A percentile compares a stretch with the other conserved stretches of the same genome.
These are phyloP conservation scores for Eurotiales sp. DNA, from an alignment of 2,329 filamentous ascomycete species.

Conservation along the genomic window DNA sequence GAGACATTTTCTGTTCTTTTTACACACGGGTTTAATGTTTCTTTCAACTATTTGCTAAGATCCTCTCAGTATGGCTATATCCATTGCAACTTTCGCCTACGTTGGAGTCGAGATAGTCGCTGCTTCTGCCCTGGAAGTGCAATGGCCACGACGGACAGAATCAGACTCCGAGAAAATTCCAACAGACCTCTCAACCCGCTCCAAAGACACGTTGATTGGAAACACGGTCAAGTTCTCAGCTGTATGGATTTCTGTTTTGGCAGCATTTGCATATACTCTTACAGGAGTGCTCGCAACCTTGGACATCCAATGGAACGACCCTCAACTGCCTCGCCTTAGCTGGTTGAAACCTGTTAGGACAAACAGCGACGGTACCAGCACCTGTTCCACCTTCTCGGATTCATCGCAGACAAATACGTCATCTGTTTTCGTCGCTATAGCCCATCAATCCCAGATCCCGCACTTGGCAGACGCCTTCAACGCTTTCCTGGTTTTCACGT, in stretches of 20 bases:
- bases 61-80: constrained; percentile 24
- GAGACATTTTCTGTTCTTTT: constrained; percentile 3
- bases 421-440: constrained; percentile 25
- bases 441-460: constrained; percentile 18
- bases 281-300: constrained; percentile 23
- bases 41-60: background rate
- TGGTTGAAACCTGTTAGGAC: constrained; percentile 15
- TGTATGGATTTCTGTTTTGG: constrained; percentile 28
- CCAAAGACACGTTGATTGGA: constrained; percentile 10
- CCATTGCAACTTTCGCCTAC: constrained; percentile 29
- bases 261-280: constrained; percentile 24
- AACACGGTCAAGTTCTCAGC: constrained; percentile 26
- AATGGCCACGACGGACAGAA: constrained; percentile 12
- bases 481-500: constrained; percentile 27
- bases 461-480: constrained; percentile 25
- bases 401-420: constrained; percentile 5
- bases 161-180: constrained; percentile 10
- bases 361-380: background rate
- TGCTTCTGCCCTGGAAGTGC: constrained; percentile 33
- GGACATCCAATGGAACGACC: constrained; percentile 23
- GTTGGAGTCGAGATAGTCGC: constrained; percentile 33
- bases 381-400: no score
- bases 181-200: constrained; percentile 5
- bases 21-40: background rate
- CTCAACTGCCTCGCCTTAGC: constrained; percentile 18